Evolutionary conservation across 2,329 filamentous ascomycete genomes (phyloP).

Genomic region (Colletotrichum cordylinicola): DNA sequence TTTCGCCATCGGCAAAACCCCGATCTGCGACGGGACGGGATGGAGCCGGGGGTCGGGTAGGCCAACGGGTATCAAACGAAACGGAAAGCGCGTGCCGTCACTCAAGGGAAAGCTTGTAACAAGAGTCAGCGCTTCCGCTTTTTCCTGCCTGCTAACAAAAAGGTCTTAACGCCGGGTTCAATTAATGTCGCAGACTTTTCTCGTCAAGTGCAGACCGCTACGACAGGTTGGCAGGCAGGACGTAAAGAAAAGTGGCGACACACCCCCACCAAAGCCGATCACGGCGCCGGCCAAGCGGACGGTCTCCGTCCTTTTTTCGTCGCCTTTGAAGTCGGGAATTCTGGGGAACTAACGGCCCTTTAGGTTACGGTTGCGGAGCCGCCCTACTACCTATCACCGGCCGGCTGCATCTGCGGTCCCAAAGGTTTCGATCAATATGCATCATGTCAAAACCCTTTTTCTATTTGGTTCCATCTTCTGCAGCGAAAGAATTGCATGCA

Average conservation of each 20-base stretch:
- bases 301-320: neutral
- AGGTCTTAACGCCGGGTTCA: neutral
- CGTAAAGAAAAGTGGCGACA: neutral
- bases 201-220: neutral
- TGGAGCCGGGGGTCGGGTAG: neutral
- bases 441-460: neutral
- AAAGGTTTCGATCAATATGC: neutral
- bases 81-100: neutral
- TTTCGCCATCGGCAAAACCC: neutral
- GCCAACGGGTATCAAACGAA: neutral
- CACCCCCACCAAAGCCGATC: neutral
- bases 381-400: neutral
- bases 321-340: neutral
- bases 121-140: neutral
- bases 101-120: neutral
- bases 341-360: neutral
- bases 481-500: neutral
- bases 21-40: neutral
- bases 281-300: neutral
- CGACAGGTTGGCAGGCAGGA: neutral
- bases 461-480: neutral
- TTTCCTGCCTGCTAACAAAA: neutral
- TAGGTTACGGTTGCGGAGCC: neutral
- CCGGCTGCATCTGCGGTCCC: neutral
- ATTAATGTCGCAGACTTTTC: neutral